phyloP scores from a whole-genome alignment of 805 yeast species.

The Ogataea trehaloabstinens region DNA sequence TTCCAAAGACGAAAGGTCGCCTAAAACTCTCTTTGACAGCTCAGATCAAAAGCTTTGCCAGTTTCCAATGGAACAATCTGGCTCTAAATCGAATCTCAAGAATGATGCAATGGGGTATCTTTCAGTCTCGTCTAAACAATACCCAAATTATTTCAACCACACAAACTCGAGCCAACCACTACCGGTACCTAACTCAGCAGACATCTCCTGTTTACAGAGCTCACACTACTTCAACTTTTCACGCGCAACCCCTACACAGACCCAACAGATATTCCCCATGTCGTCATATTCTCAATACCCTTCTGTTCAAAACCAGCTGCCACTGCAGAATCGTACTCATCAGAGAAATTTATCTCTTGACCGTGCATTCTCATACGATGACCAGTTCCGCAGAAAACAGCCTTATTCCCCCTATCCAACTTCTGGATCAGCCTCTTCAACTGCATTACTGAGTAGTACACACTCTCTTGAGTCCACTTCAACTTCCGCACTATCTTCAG shows the following conservation, averaged over 20 bases:
- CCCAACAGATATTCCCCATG: too few relatives aligned
- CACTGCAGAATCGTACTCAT: too few relatives aligned
- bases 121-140: not conserved
- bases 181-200: too few relatives aligned
- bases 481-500: conserved; percentile 6
- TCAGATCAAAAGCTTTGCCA: not conserved
- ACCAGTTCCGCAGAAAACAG: conserved; percentile 5
- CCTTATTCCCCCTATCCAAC: conserved; percentile 7
- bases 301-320: too few relatives aligned
- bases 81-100: not conserved
- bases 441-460: conserved; percentile 9
- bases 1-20: not conserved
- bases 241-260: too few relatives aligned
- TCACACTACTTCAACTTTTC: too few relatives aligned
- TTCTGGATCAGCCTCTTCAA: conserved; percentile 8
- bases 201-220: too few relatives aligned
- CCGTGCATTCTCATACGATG: conserved; percentile 4
- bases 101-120: not conserved
- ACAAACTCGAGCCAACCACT: too few relatives aligned
- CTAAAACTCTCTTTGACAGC: too few relatives aligned
- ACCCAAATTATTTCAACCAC: not conserved
- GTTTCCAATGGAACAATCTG: not conserved
- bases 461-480: conserved; percentile 10
- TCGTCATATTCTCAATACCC: too few relatives aligned
- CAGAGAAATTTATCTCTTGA: not conserved